Percentiles rank a stretch among this genome's conserved stretches.
phyloP scores from a whole-genome alignment of 257 asterid species.

The Forsythia suspensa region DNA sequence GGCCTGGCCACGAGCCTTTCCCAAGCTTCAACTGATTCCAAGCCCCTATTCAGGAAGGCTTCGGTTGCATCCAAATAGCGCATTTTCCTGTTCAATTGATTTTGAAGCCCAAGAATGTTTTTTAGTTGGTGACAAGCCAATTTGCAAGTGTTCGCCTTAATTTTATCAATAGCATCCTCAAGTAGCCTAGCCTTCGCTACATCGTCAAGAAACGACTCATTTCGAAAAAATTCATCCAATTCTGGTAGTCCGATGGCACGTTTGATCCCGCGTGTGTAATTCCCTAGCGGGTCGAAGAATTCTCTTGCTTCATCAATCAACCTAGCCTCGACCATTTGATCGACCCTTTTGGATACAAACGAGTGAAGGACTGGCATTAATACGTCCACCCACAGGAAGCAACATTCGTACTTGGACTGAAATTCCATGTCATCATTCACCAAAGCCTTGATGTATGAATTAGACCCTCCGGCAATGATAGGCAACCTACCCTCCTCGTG shows the following conservation, averaged over 20 bases:
- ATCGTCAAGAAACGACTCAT: slow-evolving; percentile 16
- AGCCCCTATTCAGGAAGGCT: slow-evolving; percentile 49
- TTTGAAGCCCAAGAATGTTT: slow-evolving; percentile 54
- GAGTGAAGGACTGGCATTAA: slow-evolving; percentile 43
- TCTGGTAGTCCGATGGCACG: slow-evolving; percentile 84
- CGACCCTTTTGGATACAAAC: slow-evolving; percentile 60
- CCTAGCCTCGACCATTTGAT: slow-evolving; percentile 63
- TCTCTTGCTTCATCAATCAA: slow-evolving; percentile 58
- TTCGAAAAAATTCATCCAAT: slow-evolving; percentile 49
- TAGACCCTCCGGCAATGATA: slow-evolving; percentile 84
- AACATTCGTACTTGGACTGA: slow-evolving; percentile 52
- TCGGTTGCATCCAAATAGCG: slow-evolving; percentile 74
- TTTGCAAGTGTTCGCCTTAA: slow-evolving; percentile 58
- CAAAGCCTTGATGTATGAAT: slow-evolving; percentile 63
- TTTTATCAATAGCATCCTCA: slow-evolving; percentile 43
- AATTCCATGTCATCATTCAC: slow-evolving; percentile 47
- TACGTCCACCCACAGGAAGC: slow-evolving; percentile 74
- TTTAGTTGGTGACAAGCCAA: slow-evolving; percentile 52
- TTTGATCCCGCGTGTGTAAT: slow-evolving; percentile 57
- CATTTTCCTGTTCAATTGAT: slow-evolving; percentile 44
- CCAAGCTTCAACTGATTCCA: slow-evolving; percentile 62
- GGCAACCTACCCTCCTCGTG: slow-evolving; percentile 48
- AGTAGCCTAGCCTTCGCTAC: slow-evolving; percentile 27
- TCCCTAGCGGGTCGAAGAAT: slow-evolving; percentile 49
- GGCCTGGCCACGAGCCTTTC: slow-evolving; percentile 53